Evolutionary conservation across 2,329 filamentous ascomycete species (phyloP).

Genomic region (Cytospora piceae): DNA sequence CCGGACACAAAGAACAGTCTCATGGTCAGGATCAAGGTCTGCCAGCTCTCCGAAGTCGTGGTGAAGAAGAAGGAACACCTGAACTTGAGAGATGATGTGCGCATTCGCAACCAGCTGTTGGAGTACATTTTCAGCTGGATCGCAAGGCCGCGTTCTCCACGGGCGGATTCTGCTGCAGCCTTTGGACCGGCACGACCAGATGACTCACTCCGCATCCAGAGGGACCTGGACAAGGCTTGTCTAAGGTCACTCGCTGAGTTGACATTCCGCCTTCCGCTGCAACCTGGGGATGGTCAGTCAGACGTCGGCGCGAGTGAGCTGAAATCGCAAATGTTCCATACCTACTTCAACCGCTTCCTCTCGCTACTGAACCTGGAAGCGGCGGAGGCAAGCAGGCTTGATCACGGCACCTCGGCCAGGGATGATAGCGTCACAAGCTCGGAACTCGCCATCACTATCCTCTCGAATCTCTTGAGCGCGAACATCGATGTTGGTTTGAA

Average conservation of each 20-base stretch:
- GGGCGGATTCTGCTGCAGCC: constrained; percentile 45
- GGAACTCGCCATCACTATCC: constrained; percentile 67
- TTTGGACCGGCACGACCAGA: constrained; percentile 54
- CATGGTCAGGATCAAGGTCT: constrained; percentile 70
- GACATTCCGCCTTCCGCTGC: constrained; percentile 67
- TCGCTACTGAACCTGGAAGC: constrained; percentile 65
- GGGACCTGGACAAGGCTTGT: constrained; percentile 68
- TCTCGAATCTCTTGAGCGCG: constrained; percentile 70
- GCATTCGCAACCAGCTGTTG: constrained; percentile 69
- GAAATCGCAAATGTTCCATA: constrained; percentile 73
- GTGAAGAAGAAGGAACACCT: constrained; percentile 69
- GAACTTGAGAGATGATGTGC: constrained; percentile 69
- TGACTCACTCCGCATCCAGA: constrained; percentile 61
- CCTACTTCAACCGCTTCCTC: constrained; percentile 71
- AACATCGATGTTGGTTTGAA: constrained; percentile 74
- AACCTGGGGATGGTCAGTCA: constrained; percentile 66
- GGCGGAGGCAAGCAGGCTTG: constrained; percentile 47
- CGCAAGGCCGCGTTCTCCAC: constrained; percentile 59
- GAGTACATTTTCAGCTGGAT: constrained; percentile 73
- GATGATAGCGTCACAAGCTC: constrained; percentile 61
- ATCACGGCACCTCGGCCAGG: constrained; percentile 47
- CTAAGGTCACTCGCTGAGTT: constrained; percentile 67
- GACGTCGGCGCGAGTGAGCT: constrained; percentile 70
- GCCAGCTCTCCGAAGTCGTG: constrained; percentile 67
- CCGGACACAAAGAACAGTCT: constrained; percentile 59